Conservation (phyloP, 805 yeast species). For the Monosporozyma unispora region DNA sequence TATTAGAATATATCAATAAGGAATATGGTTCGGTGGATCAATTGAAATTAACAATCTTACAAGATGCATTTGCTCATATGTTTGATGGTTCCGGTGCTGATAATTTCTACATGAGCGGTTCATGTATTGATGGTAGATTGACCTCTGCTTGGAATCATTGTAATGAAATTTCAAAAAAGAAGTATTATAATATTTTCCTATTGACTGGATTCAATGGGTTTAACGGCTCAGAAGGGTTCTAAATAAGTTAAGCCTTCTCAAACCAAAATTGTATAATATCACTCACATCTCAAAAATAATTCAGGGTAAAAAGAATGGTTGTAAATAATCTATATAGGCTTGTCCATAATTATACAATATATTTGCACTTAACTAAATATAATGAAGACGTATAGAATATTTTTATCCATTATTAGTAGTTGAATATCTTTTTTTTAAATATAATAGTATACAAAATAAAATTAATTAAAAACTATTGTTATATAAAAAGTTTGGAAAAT, state of each 20-base stretch:
- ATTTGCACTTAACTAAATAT: background rate
- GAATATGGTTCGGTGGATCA: slow-evolving; percentile 50
- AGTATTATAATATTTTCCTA: slow-evolving; percentile 52
- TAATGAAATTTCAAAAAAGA: slow-evolving; percentile 56
- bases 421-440: background rate
- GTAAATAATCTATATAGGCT: background rate
- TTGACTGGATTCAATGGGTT: slow-evolving; percentile 67
- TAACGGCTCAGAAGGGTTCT: slow-evolving; percentile 62
- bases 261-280: background rate
- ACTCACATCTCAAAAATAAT: background rate
- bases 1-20: slow-evolving; percentile 42
- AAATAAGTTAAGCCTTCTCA: background rate
- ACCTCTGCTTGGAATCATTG: slow-evolving; percentile 83
- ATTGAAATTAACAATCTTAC: slow-evolving; percentile 39
- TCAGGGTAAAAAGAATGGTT: background rate
- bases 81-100: slow-evolving; percentile 80
- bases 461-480: background rate
- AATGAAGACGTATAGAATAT: background rate
- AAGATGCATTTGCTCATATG: slow-evolving; percentile 37
- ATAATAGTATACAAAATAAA: background rate
- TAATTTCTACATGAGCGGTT: slow-evolving; percentile 74
- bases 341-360: background rate
- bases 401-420: background rate
- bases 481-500: background rate
- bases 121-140: slow-evolving; percentile 74